phyloP scores from a whole-genome alignment of 352 stramenopile genomes.

The Phytophthora sp. region DNA sequence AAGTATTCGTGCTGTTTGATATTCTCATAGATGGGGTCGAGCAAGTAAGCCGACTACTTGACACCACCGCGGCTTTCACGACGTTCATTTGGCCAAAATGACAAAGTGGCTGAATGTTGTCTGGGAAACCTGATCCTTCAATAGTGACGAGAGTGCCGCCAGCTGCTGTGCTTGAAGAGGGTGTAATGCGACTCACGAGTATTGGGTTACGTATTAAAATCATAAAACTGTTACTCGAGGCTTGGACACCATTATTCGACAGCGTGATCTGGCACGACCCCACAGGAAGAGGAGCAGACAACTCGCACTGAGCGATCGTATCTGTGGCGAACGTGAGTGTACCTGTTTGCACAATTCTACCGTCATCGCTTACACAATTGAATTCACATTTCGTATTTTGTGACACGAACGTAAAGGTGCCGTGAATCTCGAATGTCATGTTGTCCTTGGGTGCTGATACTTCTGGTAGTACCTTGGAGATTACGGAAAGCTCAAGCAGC shows the following conservation, averaged over 20 bases:
- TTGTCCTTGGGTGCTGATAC: conserved; percentile 11
- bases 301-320: conserved; percentile 35
- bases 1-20: background rate
- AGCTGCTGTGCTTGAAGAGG: conserved; percentile 22
- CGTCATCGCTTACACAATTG: conserved; percentile 14
- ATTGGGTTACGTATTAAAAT: conserved; percentile 21
- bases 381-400: conserved; percentile 33
- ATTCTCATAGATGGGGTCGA: conserved; percentile 23
- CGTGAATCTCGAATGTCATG: conserved; percentile 37
- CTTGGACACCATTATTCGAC: conserved; percentile 23
- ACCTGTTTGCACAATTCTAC: conserved; percentile 4
- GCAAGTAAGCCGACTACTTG: conserved; percentile 33
- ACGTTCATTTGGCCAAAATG: conserved; percentile 36
- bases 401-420: conserved; percentile 35
- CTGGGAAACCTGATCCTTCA: conserved; percentile 37
- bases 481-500: conserved; percentile 33
- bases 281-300: conserved; percentile 3
- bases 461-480: conserved; percentile 24
- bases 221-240: conserved; percentile 36
- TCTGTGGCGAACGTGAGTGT: conserved; percentile 20
- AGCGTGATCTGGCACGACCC: conserved; percentile 36
- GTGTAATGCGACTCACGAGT: conserved; percentile 25
- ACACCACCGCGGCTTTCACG: conserved; percentile 30
- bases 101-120: conserved; percentile 26
- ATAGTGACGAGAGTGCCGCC: conserved; percentile 45